phyloP scores from a whole-genome alignment of 2,329 filamentous ascomycete genomes.

The Bisporella sp. region DNA sequence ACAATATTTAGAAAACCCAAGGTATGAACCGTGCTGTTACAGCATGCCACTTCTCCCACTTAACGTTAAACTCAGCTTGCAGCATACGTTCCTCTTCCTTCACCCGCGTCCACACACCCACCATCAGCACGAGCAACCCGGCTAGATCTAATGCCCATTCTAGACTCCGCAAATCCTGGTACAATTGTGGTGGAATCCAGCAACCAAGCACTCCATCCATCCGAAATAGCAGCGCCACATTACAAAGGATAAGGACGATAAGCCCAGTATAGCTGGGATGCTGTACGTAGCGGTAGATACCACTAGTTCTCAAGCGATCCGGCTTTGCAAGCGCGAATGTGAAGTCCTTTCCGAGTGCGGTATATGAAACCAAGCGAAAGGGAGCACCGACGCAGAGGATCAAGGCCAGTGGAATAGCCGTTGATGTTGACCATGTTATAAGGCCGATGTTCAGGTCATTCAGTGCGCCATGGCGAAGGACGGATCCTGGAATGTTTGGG shows the following conservation, averaged over 20 bases:
- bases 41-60: constrained; percentile 43
- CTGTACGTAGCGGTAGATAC: constrained; percentile 67
- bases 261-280: constrained; percentile 71
- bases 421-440: constrained; percentile 21
- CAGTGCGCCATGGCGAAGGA: no score
- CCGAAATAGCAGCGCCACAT: constrained; percentile 28
- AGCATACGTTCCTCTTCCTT: constrained; percentile 45
- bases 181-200: constrained; percentile 19
- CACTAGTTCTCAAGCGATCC: constrained; percentile 68
- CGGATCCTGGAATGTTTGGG: no score
- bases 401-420: constrained; percentile 12
- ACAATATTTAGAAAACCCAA: constrained; percentile 26
- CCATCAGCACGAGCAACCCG: neutral
- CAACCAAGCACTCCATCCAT: constrained; percentile 34
- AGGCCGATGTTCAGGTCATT: constrained; percentile 1
- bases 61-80: constrained; percentile 34
- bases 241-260: constrained; percentile 27
- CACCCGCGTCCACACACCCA: constrained; percentile 30
- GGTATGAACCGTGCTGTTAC: constrained; percentile 43
- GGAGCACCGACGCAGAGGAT: constrained; percentile 17
- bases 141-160: constrained; percentile 5
- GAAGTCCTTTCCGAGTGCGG: constrained; percentile 42
- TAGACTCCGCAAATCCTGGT: constrained; percentile 14
- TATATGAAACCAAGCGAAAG: constrained; percentile 34
- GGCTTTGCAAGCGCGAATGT: constrained; percentile 45